Percentiles rank a stretch among this genome's conserved stretches.
These are phyloP conservation scores for Penicillium sp. DNA, from an alignment of 2,329 filamentous ascomycete species.

Conservation along the genomic window DNA sequence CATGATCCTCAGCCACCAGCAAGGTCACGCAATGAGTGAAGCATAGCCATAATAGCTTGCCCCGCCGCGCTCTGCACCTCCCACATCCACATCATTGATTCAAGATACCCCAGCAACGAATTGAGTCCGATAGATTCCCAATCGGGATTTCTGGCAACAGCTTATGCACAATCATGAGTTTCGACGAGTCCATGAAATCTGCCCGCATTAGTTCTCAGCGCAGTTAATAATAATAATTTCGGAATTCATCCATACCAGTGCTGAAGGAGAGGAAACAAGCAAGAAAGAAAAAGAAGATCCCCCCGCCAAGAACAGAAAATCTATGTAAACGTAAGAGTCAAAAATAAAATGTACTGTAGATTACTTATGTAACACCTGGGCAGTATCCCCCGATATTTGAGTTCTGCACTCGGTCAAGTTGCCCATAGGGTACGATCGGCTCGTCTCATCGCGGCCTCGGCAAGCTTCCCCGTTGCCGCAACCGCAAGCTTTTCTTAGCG, in stretches of 20 bases:
- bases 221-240: not conserved
- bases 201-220: not conserved
- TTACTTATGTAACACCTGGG: not conserved
- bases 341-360: too few relatives aligned
- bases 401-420: constrained; percentile 20
- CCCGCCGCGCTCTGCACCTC: not conserved
- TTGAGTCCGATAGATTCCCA: not conserved
- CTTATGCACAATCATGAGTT: not conserved
- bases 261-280: not conserved
- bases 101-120: not conserved
- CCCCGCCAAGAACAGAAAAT: not conserved
- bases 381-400: not conserved
- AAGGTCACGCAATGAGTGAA: not conserved
- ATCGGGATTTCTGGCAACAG: not conserved
- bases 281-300: not conserved
- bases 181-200: not conserved
- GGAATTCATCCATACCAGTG: not conserved
- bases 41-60: not conserved
- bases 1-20: not conserved
- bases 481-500: not conserved
- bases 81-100: not conserved
- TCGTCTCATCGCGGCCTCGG: constrained; percentile 13
- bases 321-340: not conserved
- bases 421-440: constrained; percentile 14
- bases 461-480: not conserved